A percentile compares a stretch with the other conserved stretches of the same genome.
Evolutionary conservation across 306 rosid species (phyloP).

Genomic region (Casuarina cunninghamiana): DNA sequence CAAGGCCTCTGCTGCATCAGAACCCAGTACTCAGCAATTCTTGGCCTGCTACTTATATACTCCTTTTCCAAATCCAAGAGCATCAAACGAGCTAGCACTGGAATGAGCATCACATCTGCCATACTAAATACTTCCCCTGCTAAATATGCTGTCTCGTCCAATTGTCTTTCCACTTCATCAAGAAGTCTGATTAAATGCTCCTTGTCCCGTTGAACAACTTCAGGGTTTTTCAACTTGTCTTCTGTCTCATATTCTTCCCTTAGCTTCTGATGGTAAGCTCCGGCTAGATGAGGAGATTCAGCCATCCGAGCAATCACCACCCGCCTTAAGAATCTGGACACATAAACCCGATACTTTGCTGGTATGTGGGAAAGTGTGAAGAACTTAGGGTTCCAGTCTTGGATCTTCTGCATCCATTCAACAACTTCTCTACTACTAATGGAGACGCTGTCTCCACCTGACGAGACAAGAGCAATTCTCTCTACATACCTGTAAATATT

Average conservation of each 20-base stretch:
- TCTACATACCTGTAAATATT: conserved; percentile 77
- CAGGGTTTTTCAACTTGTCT: conserved; percentile 66
- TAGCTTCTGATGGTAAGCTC: conserved; percentile 76
- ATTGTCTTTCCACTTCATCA: conserved; percentile 67
- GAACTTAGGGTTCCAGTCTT: conserved; percentile 79
- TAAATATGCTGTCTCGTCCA: conserved; percentile 55
- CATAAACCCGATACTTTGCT: conserved; percentile 56
- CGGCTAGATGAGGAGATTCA: conserved; percentile 77
- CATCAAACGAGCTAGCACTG: conserved; percentile 62
- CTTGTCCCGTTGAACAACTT: conserved; percentile 44
- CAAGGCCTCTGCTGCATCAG: conserved; percentile 88
- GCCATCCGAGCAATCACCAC: conserved; percentile 90
- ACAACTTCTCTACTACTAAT: conserved; percentile 56
- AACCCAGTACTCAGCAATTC: conserved; percentile 79
- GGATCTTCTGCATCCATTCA: conserved; percentile 90
- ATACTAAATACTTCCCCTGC: conserved; percentile 76
- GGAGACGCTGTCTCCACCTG: conserved; percentile 47
- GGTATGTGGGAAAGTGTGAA: conserved; percentile 77
- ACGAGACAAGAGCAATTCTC: conserved; percentile 75
- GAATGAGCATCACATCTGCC: conserved; percentile 88
- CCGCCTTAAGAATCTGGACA: conserved; percentile 70
- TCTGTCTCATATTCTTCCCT: conserved; percentile 81
- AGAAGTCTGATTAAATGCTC: conserved; percentile 70
- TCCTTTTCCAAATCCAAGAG: conserved; percentile 66
- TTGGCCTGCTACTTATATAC: conserved; percentile 63